phyloP scores from a whole-genome alignment of 371 early-diverging fungal species.

The Entomophthora muscae region DNA sequence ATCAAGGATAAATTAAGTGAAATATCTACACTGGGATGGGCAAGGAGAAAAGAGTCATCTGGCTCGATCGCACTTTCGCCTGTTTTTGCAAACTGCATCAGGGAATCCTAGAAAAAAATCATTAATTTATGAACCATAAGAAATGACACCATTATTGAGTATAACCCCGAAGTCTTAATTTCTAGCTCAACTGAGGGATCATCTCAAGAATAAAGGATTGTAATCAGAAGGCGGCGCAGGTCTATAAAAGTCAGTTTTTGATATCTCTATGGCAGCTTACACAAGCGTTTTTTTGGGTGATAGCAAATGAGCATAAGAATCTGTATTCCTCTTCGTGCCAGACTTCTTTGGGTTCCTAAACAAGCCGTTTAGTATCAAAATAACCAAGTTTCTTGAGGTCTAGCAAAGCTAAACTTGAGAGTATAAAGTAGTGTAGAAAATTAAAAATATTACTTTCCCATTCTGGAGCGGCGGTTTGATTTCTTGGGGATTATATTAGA shows the following conservation, averaged over 20 bases:
- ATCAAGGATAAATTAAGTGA: conserved; percentile 64
- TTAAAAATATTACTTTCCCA: neutral
- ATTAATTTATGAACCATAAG: too few relatives aligned
- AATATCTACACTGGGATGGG: conserved; percentile 51
- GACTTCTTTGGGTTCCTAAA: neutral
- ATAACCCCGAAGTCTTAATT: conserved; percentile 20
- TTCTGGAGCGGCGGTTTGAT: neutral
- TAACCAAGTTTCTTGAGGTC: too few relatives aligned
- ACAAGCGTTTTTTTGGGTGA: neutral
- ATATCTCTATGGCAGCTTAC: neutral
- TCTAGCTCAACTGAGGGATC: conserved; percentile 20
- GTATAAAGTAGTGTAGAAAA: too few relatives aligned
- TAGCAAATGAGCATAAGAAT: neutral
- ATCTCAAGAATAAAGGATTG: conserved; percentile 24
- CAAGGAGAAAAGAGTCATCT: conserved; percentile 58
- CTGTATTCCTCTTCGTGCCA: neutral
- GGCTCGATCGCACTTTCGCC: conserved; percentile 34
- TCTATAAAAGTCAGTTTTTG: neutral
- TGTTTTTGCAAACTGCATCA: neutral
- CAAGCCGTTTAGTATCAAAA: too few relatives aligned
- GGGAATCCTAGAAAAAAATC: neutral
- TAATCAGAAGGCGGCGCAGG: conserved; percentile 12
- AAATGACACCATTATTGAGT: conserved; percentile 12
- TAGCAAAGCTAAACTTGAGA: too few relatives aligned
- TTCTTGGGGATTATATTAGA: neutral